Base-by-base conservation (phyloP, 2,329 filamentous ascomycete species). In the Aureobasidium mangrovei region DNA sequence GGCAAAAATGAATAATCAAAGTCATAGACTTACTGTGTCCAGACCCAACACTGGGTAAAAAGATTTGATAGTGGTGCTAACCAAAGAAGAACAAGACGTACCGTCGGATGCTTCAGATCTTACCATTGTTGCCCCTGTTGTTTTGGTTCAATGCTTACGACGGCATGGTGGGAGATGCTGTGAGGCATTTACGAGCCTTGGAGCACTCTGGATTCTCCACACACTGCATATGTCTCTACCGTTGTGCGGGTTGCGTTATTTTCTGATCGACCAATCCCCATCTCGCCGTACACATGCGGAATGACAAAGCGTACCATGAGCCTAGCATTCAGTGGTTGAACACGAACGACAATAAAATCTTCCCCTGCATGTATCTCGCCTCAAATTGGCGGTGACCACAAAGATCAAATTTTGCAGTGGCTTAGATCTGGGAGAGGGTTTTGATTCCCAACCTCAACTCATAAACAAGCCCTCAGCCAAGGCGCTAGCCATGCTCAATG, bases 261-360 rank as follows among this genome's bases (percentile, higher is more conserved):
- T 53, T 53, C 40, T 53, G 49, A 29, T 38, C 24, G 49, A 44
- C 49, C 49, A 53, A 53, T 53, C 49, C 49, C 49, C 39, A 53
- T 28, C 44, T 42, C 29, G 47, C 47, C 49, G 39, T 35, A 12
- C 32, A 2, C 32, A 35, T 35, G 7, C 32, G 32, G 32, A 12
- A 35, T 35, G 18, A 18, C 18, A 18, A 18, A 18, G 18, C 18
- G 18, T 18, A 18, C 18, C 18, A 18, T 18, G 18, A 18, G 18
- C 18, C 18, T 18, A 18, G 18, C 18, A 18, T 18, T 18, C 18
- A 18, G 18, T 18, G 18, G 18, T 18, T 18, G 47, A 28, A 18
- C 42, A 24, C 47, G 47, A 35, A 51, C 4, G 9, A 42, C 38
- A 51, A 42, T 28, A 35, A 42, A 51, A 51, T 35, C 33, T 27